These are phyloP conservation scores for Micromonas commoda DNA, from an alignment of 139 green algal species.

Conservation along the genomic window DNA sequence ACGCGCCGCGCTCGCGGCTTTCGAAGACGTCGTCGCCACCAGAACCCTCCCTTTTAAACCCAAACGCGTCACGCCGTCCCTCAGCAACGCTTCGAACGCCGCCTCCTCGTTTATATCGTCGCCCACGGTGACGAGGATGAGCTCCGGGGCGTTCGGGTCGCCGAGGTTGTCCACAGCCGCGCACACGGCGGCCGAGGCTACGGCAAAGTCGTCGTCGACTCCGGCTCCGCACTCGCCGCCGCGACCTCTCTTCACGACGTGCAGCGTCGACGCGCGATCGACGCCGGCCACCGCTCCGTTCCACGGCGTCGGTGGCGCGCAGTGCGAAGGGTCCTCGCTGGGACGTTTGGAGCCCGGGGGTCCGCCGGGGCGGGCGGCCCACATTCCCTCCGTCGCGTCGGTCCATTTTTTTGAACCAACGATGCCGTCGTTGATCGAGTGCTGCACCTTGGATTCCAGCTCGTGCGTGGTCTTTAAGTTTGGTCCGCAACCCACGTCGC, in stretches of 20 bases:
- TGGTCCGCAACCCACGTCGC: neutral
- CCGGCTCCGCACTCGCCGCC: no score
- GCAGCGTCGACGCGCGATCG: no score
- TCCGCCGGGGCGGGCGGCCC: no score
- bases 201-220: no score
- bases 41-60: neutral
- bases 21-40: neutral
- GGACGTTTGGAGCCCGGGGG: no score
- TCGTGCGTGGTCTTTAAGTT: conserved; percentile 8
- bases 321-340: neutral
- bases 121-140: no score
- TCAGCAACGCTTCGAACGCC: neutral
- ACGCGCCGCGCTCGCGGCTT: neutral
- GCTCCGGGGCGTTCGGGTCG: no score
- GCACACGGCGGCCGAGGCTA: no score
- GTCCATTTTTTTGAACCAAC: conserved; percentile 9
- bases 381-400: neutral
- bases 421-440: conserved; percentile 26
- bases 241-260: no score
- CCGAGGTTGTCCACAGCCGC: no score
- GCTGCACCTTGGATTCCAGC: neutral
- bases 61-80: neutral
- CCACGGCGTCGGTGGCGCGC: conserved; percentile 7
- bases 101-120: neutral
- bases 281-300: neutral